phyloP scores from a whole-genome alignment of 2,329 filamentous ascomycete species.

The Penicillium capsulatum region DNA sequence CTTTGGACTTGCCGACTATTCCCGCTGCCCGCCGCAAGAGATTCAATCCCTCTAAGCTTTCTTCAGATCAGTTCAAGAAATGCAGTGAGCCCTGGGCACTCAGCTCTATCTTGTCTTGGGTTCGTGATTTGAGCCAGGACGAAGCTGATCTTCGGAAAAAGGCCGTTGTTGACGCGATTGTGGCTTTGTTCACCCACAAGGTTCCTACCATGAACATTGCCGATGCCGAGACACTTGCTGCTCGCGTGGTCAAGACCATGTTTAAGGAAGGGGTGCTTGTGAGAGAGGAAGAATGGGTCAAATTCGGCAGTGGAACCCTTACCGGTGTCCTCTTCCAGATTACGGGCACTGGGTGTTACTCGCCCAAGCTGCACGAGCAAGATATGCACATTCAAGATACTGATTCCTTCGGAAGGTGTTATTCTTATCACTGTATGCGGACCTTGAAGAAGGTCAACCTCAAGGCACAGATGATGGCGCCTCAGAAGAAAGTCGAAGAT shows the following conservation, averaged over 20 bases:
- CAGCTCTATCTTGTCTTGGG: constrained; percentile 80
- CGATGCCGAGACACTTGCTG: constrained; percentile 83
- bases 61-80: constrained; percentile 72
- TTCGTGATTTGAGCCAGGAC: constrained; percentile 83
- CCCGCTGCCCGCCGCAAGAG: constrained; percentile 74
- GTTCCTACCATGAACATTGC: constrained; percentile 98
- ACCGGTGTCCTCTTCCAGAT: constrained; percentile 92
- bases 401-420: constrained; percentile 69
- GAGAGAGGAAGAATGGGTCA: constrained; percentile 95
- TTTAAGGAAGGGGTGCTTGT: constrained; percentile 71
- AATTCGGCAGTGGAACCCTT: constrained; percentile 74
- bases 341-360: constrained; percentile 86
- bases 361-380: constrained; percentile 71
- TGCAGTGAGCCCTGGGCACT: constrained; percentile 91
- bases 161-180: constrained; percentile 79
- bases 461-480: constrained; percentile 65
- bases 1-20: constrained; percentile 79
- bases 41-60: constrained; percentile 81
- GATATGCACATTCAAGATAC: constrained; percentile 63
- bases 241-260: constrained; percentile 75
- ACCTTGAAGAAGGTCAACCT: constrained; percentile 93
- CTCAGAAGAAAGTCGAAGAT: constrained; percentile 67
- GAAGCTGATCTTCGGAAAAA: constrained; percentile 83
- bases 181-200: constrained; percentile 86
- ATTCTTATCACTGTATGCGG: constrained; percentile 87